Evolutionary conservation across 2,329 filamentous ascomycete genomes (phyloP).

Genomic region (Cladosporium sp.): DNA sequence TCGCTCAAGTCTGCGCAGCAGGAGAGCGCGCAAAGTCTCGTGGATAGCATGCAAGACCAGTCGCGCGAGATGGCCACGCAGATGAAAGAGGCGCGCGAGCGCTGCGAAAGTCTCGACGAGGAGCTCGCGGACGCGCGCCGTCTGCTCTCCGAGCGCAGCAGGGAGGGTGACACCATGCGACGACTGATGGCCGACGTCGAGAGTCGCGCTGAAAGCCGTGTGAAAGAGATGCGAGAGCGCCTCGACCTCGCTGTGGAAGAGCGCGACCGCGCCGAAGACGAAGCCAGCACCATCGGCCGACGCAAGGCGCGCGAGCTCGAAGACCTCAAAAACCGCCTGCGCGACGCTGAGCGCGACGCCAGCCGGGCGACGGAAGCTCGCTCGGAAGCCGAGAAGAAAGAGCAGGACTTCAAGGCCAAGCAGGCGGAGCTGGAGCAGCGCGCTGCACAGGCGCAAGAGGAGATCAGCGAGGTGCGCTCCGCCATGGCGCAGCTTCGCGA

Average conservation of each 20-base stretch:
- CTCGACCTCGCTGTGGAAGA: slow-evolving; percentile 93
- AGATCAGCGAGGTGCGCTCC: slow-evolving; percentile 69
- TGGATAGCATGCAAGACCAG: slow-evolving; percentile 92
- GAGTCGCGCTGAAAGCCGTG: slow-evolving; percentile 71
- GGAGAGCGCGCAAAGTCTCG: slow-evolving; percentile 74
- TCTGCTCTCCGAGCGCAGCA: slow-evolving; percentile 78
- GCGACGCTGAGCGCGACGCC: slow-evolving; percentile 75
- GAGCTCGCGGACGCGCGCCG: slow-evolving; percentile 86
- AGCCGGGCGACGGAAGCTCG: slow-evolving; percentile 68
- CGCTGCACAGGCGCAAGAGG: slow-evolving; percentile 64
- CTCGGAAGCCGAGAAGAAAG: slow-evolving; percentile 69
- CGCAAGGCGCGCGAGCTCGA: slow-evolving; percentile 79
- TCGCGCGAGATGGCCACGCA: slow-evolving; percentile 82
- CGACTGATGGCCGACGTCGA: slow-evolving; percentile 83
- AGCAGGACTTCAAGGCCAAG: slow-evolving; percentile 69
- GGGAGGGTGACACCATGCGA: slow-evolving; percentile 94
- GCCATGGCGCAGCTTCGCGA: slow-evolving; percentile 75
- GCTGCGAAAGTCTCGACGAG: slow-evolving; percentile 84
- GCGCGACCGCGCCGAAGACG: slow-evolving; percentile 86
- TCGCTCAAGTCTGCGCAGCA: slow-evolving; percentile 84
- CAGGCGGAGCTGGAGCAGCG: slow-evolving; percentile 72
- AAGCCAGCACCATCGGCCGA: slow-evolving; percentile 72
- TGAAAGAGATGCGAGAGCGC: slow-evolving; percentile 82
- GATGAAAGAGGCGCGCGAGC: slow-evolving; percentile 80
- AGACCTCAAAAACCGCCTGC: slow-evolving; percentile 72